Evolutionary conservation across 2,329 filamentous ascomycete species (phyloP), one percentile per base, ranked within the genome.

Genomic region (Monosporascus sp.): DNA sequence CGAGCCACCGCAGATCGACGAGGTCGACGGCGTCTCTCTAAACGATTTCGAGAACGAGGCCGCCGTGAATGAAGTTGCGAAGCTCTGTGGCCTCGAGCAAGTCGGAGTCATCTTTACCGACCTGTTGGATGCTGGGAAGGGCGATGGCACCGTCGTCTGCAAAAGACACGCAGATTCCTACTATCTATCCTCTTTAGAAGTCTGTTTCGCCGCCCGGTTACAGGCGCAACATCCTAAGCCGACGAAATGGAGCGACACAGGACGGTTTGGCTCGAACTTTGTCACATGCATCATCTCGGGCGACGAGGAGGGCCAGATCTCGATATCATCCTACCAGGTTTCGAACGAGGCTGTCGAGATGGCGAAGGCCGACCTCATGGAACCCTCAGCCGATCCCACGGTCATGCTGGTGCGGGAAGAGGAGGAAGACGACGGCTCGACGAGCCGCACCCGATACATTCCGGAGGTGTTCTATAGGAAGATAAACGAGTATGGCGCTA

Each of bases 271-370:
- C 19, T 97, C 93, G 48, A 94, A 95, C 67, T 97, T 97, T 69
- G 92, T 99, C 48, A 97, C 94, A 0, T 99, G 94, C 70, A 85
- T 99, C 44, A 81, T 99, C 56, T 93, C 90, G n/a, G 93, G 93
- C 47, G 93, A 97, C 64, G 90, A 94, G 59, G 79, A 90, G 48
- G 91, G 92, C 52, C 86, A 91, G 58, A 97, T 99, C 61, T 82
- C 86, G 19, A 90, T 99, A 57, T 90, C 91, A 4, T 86, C 92
- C 0, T 99, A 97, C 66, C 94, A 99, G 71, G 92, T 91, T 58
- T 96, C 93, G 1, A 96, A 97, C 62, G 88, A 94, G 17, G 91
- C 92, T 0, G 91, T 97, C 5, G 94, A 99, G 71, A 99, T 99
- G 94, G 90, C 96, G 26, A 83, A 89, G 58, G 92, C 94, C 40